These are phyloP conservation scores for Didymella pomorum DNA, from an alignment of 2,329 filamentous ascomycete species.

Conservation along the genomic window DNA sequence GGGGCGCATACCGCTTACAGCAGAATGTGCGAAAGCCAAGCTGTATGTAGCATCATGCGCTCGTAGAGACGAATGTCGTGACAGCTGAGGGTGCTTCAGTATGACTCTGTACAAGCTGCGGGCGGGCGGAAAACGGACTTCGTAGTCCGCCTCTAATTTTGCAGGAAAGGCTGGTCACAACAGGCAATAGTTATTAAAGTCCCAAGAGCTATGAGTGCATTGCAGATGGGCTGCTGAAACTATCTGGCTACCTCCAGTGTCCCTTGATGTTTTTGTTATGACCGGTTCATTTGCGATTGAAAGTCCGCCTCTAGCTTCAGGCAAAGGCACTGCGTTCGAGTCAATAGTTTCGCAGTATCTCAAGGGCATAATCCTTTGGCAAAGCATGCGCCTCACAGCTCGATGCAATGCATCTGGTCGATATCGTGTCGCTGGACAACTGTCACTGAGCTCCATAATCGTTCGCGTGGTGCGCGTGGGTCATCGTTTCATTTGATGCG, in stretches of 20 bases:
- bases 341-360: neutral
- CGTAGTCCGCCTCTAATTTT: neutral
- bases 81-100: neutral
- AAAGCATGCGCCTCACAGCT: neutral
- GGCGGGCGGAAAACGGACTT: neutral
- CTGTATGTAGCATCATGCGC: conserved; percentile 4
- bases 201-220: no score
- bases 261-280: no score
- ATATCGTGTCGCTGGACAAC: neutral
- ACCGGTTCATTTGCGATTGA: no score
- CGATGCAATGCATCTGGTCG: neutral
- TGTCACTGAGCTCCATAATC: neutral
- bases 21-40: conserved; percentile 5
- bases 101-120: neutral
- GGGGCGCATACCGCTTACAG: conserved; percentile 14
- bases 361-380: neutral
- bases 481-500: conserved; percentile 29
- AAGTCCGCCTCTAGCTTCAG: no score
- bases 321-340: neutral
- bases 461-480: conserved; percentile 5
- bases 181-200: no score
- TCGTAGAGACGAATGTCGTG: conserved; percentile 6
- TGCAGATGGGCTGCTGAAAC: no score
- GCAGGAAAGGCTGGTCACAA: no score
- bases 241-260: no score